These are phyloP conservation scores for Tetrapisispora arboricola DNA, from an alignment of 805 yeast genomes.

Conservation along the genomic window DNA sequence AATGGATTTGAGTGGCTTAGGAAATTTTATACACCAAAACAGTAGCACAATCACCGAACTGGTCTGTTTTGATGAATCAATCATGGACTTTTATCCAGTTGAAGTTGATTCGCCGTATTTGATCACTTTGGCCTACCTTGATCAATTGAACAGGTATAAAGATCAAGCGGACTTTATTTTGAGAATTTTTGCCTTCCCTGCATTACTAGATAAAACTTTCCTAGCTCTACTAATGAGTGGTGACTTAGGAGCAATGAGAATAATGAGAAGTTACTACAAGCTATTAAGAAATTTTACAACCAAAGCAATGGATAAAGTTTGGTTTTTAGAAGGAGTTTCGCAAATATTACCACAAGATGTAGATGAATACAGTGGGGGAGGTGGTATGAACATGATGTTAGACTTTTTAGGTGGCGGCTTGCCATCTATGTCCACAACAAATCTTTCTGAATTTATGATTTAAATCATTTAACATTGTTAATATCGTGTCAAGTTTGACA, in stretches of 20 bases:
- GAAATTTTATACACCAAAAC: conserved; percentile 41
- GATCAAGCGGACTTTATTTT: conserved; percentile 79
- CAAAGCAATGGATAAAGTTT: conserved; percentile 80
- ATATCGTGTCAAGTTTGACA: background rate
- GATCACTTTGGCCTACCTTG: conserved; percentile 74
- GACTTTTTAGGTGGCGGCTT: conserved; percentile 70
- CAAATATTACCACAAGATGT: conserved; percentile 86
- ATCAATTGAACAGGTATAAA: conserved; percentile 71
- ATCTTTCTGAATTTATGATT: conserved; percentile 23
- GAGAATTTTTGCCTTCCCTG: conserved; percentile 88
- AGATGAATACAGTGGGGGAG: conserved; percentile 86
- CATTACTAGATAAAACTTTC: conserved; percentile 73
- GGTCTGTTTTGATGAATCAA: conserved; percentile 77
- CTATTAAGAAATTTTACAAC: conserved; percentile 70
- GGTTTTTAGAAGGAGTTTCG: conserved; percentile 91
- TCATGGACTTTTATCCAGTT: conserved; percentile 80
- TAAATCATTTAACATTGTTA: background rate
- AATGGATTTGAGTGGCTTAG: conserved; percentile 85
- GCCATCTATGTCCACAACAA: conserved; percentile 39
- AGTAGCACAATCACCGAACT: conserved; percentile 42
- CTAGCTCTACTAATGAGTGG: conserved; percentile 71
- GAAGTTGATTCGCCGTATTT: conserved; percentile 75
- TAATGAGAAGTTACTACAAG: conserved; percentile 81
- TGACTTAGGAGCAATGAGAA: conserved; percentile 79
- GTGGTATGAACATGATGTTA: conserved; percentile 88